These are phyloP conservation scores for Carallia brachiata DNA, from an alignment of 345 rosid species.

Conservation along the genomic window DNA sequence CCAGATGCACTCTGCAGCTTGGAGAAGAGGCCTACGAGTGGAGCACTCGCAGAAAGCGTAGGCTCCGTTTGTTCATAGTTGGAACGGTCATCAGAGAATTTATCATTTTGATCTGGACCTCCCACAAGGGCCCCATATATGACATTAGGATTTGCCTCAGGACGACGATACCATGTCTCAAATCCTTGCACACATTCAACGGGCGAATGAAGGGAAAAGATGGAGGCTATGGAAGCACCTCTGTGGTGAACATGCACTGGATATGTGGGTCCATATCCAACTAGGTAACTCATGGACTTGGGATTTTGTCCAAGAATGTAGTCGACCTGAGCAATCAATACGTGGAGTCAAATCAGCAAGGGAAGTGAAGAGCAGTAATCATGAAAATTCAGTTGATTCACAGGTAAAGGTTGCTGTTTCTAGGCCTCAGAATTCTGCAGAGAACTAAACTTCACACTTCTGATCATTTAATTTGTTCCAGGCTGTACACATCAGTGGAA, in stretches of 20 bases:
- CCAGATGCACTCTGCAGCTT: conserved; percentile 22
- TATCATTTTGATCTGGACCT: conserved; percentile 32
- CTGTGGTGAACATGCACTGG: conserved; percentile 32
- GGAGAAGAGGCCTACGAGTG: conserved; percentile 34
- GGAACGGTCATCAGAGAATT: conserved; percentile 26
- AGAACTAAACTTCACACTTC: no score
- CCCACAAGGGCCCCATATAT: conserved; percentile 29
- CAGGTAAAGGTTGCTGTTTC: no score
- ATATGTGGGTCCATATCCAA: conserved; percentile 26
- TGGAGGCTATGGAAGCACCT: conserved; percentile 32
- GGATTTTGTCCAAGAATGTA: conserved; percentile 31
- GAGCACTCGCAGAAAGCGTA: conserved; percentile 21
- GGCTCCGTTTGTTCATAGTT: conserved; percentile 32
- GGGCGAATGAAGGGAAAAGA: conserved; percentile 11
- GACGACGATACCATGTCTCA: conserved; percentile 26
- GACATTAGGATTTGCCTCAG: conserved; percentile 28
- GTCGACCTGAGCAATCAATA: conserved; percentile 21
- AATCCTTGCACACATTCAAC: conserved; percentile 31
- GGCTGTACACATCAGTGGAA: no score
- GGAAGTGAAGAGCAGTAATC: no score
- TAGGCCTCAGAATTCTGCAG: no score
- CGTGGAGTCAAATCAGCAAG: background rate
- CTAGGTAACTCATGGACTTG: conserved; percentile 27
- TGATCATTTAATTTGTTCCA: no score
- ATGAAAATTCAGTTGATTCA: no score